Conservation (phyloP, 257 asterid genomes). For the Lavandula angustifolia region DNA sequence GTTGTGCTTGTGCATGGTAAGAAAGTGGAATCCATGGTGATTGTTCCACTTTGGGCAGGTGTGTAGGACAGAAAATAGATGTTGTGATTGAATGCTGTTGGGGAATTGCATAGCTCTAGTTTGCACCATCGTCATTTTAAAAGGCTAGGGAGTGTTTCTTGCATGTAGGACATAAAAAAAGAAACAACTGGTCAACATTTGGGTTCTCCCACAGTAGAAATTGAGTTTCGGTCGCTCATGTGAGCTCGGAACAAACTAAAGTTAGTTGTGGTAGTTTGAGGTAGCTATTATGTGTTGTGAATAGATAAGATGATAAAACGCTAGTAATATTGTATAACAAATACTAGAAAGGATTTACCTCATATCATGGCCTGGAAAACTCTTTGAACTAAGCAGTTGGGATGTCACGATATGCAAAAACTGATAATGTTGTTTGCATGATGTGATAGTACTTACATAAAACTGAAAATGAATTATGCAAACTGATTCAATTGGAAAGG, state of each 20-base stretch:
- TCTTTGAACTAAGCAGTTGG: not conserved
- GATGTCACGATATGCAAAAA: not conserved
- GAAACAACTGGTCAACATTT: constrained; percentile 10
- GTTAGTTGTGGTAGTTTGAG: not conserved
- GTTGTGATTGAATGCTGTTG: constrained; percentile 8
- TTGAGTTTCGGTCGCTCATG: constrained; percentile 1
- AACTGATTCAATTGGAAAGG: not conserved
- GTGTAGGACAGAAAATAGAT: constrained; percentile 8
- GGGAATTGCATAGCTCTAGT: not conserved
- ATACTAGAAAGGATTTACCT: not conserved
- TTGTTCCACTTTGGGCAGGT: not conserved
- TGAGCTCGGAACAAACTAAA: constrained; percentile 2
- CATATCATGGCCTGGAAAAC: not conserved
- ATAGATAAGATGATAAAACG: not conserved
- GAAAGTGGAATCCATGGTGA: constrained; percentile 23
- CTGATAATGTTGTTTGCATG: not conserved
- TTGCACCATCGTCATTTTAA: constrained; percentile 16
- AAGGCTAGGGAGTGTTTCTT: not conserved
- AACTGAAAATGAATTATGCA: constrained; percentile 2
- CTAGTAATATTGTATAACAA: not conserved
- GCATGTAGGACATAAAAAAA: not conserved
- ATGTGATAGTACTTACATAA: not conserved
- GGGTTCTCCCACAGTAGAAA: constrained; percentile 8
- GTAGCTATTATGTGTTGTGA: constrained; percentile 15
- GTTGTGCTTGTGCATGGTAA: constrained; percentile 24